phyloP scores from a whole-genome alignment of 495 filamentous ascomycete genomes.

The Penicillium egyptiacum region DNA sequence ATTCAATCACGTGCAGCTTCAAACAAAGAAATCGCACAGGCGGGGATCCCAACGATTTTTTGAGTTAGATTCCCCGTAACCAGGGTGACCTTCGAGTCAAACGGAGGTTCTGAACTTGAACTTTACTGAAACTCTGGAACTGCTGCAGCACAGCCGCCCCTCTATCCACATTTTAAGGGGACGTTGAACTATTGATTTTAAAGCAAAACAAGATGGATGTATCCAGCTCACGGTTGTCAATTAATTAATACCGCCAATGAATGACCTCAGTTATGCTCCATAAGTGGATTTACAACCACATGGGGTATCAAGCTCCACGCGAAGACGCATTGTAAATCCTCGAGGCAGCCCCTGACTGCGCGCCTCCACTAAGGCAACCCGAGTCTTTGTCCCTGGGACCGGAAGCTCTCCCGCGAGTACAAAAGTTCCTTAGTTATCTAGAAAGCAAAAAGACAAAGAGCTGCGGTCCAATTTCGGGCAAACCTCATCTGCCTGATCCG shows the following conservation, averaged over 20 bases:
- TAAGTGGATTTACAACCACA: slow-evolving; percentile 7
- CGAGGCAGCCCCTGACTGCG: slow-evolving; percentile 8
- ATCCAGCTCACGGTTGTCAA: neutral
- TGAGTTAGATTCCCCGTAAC: neutral
- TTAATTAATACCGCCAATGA: neutral
- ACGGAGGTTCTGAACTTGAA: slow-evolving; percentile 8
- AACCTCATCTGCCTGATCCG: neutral
- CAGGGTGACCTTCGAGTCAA: slow-evolving; percentile 4
- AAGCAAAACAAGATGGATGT: neutral
- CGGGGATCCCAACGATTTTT: neutral
- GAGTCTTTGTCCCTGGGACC: slow-evolving; percentile 16
- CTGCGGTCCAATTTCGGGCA: slow-evolving; percentile 10
- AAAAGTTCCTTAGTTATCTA: neutral
- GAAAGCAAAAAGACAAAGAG: neutral
- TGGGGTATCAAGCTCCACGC: slow-evolving; percentile 5
- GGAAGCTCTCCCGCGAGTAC: slow-evolving; percentile 10
- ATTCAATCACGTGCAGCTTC: slow-evolving; percentile 25
- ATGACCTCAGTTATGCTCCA: neutral
- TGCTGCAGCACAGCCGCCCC: slow-evolving; percentile 11
- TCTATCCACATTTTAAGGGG: slow-evolving; percentile 5
- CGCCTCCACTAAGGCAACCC: slow-evolving; percentile 7
- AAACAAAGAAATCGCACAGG: slow-evolving; percentile 5
- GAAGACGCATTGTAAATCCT: slow-evolving; percentile 9
- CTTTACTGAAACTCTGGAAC: neutral
- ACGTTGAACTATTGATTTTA: slow-evolving; percentile 19